These are phyloP conservation scores for Beta lomatogona DNA, from an alignment of 179 eudicot species.

Conservation along the genomic window DNA sequence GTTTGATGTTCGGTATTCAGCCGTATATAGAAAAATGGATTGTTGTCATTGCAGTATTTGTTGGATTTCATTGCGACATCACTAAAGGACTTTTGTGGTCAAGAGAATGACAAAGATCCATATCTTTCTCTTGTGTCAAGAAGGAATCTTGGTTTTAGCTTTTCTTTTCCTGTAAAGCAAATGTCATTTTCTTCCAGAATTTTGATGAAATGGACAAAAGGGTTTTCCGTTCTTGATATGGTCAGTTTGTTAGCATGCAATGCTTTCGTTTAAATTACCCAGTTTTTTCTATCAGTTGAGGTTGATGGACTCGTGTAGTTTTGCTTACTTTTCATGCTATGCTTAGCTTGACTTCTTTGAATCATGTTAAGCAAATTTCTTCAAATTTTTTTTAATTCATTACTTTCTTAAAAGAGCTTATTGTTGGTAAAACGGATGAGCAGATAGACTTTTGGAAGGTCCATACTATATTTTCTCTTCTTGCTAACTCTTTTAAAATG, in stretches of 20 bases:
- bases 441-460: neutral
- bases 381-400: too few relatives aligned
- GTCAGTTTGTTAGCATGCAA: slow-evolving; percentile 43
- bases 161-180: slow-evolving; percentile 94
- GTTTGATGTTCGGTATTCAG: neutral
- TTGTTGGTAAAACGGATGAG: neutral
- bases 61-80: slow-evolving; percentile 76
- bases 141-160: slow-evolving; percentile 84
- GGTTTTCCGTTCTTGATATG: slow-evolving; percentile 74
- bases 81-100: slow-evolving; percentile 59
- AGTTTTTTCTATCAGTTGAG: too few relatives aligned
- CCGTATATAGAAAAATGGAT: neutral
- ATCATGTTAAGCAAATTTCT: neutral
- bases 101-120: slow-evolving; percentile 41
- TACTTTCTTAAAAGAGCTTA: too few relatives aligned
- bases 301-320: neutral
- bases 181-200: slow-evolving; percentile 67
- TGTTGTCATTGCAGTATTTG: slow-evolving; percentile 56
- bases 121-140: slow-evolving; percentile 38
- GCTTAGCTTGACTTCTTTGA: neutral
- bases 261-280: neutral
- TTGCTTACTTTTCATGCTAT: neutral
- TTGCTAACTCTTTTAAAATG: neutral
- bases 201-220: slow-evolving; percentile 88
- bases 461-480: too few relatives aligned